Base-by-base conservation (phyloP, 257 asterid genomes). In the Solanum appendiculatum region DNA sequence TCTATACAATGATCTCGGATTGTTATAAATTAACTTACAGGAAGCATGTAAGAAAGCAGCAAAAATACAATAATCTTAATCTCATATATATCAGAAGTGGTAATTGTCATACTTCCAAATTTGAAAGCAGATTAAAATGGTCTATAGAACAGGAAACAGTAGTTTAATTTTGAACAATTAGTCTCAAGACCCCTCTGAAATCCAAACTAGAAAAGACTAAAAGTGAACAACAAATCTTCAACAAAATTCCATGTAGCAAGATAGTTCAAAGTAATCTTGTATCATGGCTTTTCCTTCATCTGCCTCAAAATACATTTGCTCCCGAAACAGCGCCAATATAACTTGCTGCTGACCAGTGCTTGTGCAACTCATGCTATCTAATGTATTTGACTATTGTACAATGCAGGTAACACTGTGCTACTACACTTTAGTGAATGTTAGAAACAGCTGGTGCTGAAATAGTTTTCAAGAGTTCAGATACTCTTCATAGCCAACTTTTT, bases 401-500 rank as follows among this genome's bases (percentile, higher is more conserved):
- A 40, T 25, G 44, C 54, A 84, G 80, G 64, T 60, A 10, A 84
- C 39, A 44, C 21, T 27, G 27, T 83, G 77, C 16, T 60, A 66
- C 27, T 60, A 33, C 40, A 39, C 42, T 66, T 40, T 20, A 23
- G 63, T 63, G 81, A 14, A 48, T 3, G 78, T n/a, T 42, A 40
- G 60, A 36, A 40, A 40, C 87, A 39, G 83, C 70, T 21, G 74
- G 39, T n/a, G 78, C 56, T 89, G 66, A 51, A 72, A 42, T 66
- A 39, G 34, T 81, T 91, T 56, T 3, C 90, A 91, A 21, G 94
- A 91, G 34, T 92, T 92, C 87, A 91, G 90, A 93, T 94, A 97
- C 54, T 90, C 94, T 89, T 95, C 96, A 98, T 98, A 97, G 44
- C 98, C 99, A 86, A 73, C 92, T 48, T 90, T 89, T 88, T 88